Percentiles rank a stretch among this genome's conserved stretches.
These are phyloP conservation scores for Petasospora fabianii DNA, from an alignment of 1,139 yeast species.

Conservation along the genomic window DNA sequence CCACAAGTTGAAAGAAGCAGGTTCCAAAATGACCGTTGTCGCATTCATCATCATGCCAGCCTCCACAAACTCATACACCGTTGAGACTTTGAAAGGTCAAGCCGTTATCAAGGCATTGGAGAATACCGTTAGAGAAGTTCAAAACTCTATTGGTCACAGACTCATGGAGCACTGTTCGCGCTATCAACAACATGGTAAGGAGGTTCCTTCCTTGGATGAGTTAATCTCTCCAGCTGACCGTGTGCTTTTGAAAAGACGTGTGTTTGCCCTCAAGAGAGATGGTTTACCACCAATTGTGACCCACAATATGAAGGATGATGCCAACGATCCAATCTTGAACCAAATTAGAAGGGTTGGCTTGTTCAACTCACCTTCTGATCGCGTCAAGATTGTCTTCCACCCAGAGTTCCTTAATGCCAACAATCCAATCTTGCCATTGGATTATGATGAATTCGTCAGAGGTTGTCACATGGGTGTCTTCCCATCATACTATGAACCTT, in stretches of 20 bases:
- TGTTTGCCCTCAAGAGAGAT: conserved; percentile 86
- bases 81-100: conserved; percentile 93
- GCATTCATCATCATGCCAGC: conserved; percentile 99
- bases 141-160: conserved; percentile 81
- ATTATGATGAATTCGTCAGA: conserved; percentile 95
- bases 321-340: conserved; percentile 84
- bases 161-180: conserved; percentile 89
- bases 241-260: conserved; percentile 86
- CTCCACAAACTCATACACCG: conserved; percentile 87
- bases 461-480: conserved; percentile 98
- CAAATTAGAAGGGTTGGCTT: conserved; percentile 90
- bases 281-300: conserved; percentile 95
- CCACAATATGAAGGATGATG: conserved; percentile 95
- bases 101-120: conserved; percentile 93
- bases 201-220: conserved; percentile 66
- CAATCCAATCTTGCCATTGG: conserved; percentile 89
- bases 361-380: conserved; percentile 84
- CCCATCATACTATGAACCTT: conserved; percentile 98
- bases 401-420: conserved; percentile 95
- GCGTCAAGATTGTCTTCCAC: conserved; percentile 94
- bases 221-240: conserved; percentile 85
- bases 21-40: conserved; percentile 88
- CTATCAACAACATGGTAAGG: conserved; percentile 60
- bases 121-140: conserved; percentile 84
- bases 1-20: conserved; percentile 75